Conservation (phyloP, 257 asterid genomes). For the Solanum pennellii region DNA sequence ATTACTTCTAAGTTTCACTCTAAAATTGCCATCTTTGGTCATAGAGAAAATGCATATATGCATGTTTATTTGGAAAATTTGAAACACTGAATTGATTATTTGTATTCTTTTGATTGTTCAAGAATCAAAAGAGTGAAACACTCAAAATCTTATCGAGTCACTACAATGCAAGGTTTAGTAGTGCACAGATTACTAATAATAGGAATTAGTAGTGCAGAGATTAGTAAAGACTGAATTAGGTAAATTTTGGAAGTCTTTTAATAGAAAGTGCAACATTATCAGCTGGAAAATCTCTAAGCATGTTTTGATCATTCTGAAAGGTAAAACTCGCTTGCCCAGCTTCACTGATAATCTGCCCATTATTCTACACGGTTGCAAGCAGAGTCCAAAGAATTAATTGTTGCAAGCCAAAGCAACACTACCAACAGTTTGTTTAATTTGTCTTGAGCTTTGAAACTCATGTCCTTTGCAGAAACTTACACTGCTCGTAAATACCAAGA, state of each 20-base stretch:
- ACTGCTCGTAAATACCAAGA: not conserved
- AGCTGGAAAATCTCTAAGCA: not conserved
- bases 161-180: not conserved
- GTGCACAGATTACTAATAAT: not conserved
- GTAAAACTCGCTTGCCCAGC: not conserved
- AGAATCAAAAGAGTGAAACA: not conserved
- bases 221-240: not conserved
- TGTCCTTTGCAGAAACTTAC: not conserved
- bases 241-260: not conserved
- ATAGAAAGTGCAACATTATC: not conserved
- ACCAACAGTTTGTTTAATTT: not conserved
- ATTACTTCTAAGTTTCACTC: not conserved
- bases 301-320: not conserved
- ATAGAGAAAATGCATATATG: not conserved
- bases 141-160: not conserved
- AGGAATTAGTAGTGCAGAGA: not conserved
- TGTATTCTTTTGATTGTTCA: not conserved
- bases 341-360: not conserved
- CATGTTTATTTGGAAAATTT: not conserved
- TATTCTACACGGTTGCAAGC: not conserved
- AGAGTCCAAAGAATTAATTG: not conserved
- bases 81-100: not conserved
- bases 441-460: not conserved
- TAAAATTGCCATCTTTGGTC: not conserved
- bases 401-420: not conserved